A percentile compares a stretch with the other conserved stretches of the same genome.
phyloP scores from a whole-genome alignment of 257 asterid species.

The Penstemon barbatus region DNA sequence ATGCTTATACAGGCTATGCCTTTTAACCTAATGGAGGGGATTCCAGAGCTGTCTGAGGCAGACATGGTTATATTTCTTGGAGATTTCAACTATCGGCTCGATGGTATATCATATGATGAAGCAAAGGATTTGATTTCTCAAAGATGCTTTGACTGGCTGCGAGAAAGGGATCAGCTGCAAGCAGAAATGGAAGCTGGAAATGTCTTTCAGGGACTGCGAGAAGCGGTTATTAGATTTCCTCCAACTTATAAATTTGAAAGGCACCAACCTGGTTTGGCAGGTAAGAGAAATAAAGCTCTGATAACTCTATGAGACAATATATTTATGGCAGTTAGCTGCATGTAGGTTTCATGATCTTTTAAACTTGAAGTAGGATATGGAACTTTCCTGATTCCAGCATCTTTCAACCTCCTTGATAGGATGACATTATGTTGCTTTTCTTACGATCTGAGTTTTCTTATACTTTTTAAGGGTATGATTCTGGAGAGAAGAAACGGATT shows the following conservation, averaged over 20 bases:
- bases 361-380: not conserved
- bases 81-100: conserved; percentile 92
- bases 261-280: conserved; percentile 94
- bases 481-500: conserved; percentile 97
- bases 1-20: conserved; percentile 49
- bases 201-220: conserved; percentile 98
- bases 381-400: not conserved
- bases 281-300: conserved; percentile 31
- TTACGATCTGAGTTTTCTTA: conserved; percentile 27
- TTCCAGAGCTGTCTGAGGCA: conserved; percentile 93
- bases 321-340: not conserved
- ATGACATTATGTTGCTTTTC: not conserved
- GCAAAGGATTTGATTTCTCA: conserved; percentile 96
- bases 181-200: conserved; percentile 93
- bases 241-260: conserved; percentile 95
- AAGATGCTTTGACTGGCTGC: conserved; percentile 95
- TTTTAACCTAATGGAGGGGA: conserved; percentile 51
- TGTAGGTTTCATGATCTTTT: conserved; percentile 9
- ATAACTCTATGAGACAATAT: no score
- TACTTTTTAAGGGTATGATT: conserved; percentile 76
- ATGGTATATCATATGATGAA: conserved; percentile 89
- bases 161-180: conserved; percentile 86
- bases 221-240: conserved; percentile 86
- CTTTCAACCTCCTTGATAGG: conserved; percentile 1
- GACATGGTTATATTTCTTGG: conserved; percentile 96